Evolutionary conservation across 2,329 filamentous ascomycete species (phyloP).

Genomic region (Penicillium digitatum): DNA sequence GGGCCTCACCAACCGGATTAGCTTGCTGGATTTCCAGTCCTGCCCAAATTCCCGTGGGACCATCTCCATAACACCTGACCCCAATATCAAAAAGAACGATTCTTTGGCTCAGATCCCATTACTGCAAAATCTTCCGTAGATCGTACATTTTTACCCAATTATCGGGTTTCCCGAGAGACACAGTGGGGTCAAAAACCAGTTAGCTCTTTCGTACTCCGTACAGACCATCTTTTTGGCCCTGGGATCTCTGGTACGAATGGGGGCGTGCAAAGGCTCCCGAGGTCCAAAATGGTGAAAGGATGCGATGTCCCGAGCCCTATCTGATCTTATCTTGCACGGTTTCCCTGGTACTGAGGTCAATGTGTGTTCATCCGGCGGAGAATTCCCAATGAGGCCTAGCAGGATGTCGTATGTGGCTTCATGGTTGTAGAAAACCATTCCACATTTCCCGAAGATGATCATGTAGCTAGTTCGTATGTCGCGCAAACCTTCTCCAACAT

Average conservation of each 20-base stretch:
- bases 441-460: background rate
- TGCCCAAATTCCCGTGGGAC: background rate
- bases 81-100: background rate
- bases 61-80: background rate
- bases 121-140: background rate
- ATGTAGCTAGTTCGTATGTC: background rate
- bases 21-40: background rate
- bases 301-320: background rate
- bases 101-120: background rate
- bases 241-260: slow-evolving; percentile 5
- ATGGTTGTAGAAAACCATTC: background rate
- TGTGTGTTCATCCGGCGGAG: background rate
- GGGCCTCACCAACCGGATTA: background rate
- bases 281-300: background rate
- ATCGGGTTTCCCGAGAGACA: background rate
- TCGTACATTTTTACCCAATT: background rate
- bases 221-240: background rate
- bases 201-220: background rate
- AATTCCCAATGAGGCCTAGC: background rate
- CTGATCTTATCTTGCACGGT: background rate
- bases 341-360: background rate
- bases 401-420: background rate
- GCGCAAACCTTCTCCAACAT: background rate
- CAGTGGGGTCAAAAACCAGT: background rate
- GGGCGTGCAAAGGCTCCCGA: background rate